Percentiles rank a stretch among this genome's conserved stretches.
These are phyloP conservation scores for Saccharomycopsis fodiens DNA, from an alignment of 805 yeast species.

Conservation along the genomic window DNA sequence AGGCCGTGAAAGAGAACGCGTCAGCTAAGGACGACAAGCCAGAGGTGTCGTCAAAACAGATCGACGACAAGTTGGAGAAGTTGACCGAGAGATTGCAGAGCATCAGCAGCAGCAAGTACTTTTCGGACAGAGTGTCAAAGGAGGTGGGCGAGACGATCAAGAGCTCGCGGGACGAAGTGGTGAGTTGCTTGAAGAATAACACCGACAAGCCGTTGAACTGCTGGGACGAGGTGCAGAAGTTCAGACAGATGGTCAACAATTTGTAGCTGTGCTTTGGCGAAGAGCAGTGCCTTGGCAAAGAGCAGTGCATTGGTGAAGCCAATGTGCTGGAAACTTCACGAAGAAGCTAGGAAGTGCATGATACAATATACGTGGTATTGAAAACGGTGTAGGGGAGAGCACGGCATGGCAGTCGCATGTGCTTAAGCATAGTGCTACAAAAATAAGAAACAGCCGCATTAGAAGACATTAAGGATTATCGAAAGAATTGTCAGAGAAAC, in stretches of 20 bases:
- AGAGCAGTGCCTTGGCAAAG: neutral
- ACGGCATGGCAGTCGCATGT: too few relatives aligned
- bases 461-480: too few relatives aligned
- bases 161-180: slow-evolving; percentile 42
- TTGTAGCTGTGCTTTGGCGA: slow-evolving; percentile 29
- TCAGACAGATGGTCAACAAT: slow-evolving; percentile 50
- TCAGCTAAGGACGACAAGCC: slow-evolving; percentile 29
- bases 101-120: slow-evolving; percentile 25
- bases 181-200: slow-evolving; percentile 54
- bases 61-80: slow-evolving; percentile 36
- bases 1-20: slow-evolving; percentile 38
- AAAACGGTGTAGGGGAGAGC: too few relatives aligned
- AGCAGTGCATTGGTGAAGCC: too few relatives aligned
- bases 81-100: slow-evolving; percentile 30
- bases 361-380: too few relatives aligned
- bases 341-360: too few relatives aligned
- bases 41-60: slow-evolving; percentile 25
- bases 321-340: too few relatives aligned
- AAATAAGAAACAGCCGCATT: too few relatives aligned
- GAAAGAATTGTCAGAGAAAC: too few relatives aligned
- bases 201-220: slow-evolving; percentile 66
- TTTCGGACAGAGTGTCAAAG: slow-evolving; percentile 20
- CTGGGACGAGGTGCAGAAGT: slow-evolving; percentile 70
- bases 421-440: too few relatives aligned
- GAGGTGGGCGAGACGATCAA: slow-evolving; percentile 34